phyloP scores from a whole-genome alignment of 2,329 filamentous ascomycete genomes.

The Monosporascus sp. region DNA sequence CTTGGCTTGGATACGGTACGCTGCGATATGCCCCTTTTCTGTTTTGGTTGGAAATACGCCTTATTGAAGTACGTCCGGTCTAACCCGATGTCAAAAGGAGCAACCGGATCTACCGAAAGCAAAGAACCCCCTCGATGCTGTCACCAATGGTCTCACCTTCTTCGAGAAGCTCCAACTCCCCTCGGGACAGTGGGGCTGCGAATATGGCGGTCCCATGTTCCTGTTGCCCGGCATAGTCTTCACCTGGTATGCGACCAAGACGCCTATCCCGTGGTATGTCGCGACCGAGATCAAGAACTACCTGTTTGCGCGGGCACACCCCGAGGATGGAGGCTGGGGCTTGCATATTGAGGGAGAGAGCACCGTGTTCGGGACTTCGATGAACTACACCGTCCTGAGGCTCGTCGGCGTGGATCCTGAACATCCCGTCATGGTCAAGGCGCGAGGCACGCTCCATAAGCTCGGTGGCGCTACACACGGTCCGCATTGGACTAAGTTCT shows the following conservation, averaged over 20 bases:
- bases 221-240: conserved; percentile 81
- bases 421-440: conserved; percentile 79
- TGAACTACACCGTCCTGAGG: conserved; percentile 82
- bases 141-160: conserved; percentile 78
- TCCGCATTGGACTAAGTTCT: conserved; percentile 97
- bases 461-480: conserved; percentile 77
- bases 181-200: conserved; percentile 91
- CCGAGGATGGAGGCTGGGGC: conserved; percentile 93
- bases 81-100: conserved; percentile 43
- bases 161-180: conserved; percentile 85
- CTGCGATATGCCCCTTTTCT: neutral
- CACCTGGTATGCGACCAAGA: conserved; percentile 83
- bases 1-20: conserved; percentile 72
- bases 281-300: conserved; percentile 90
- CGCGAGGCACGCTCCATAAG: conserved; percentile 73
- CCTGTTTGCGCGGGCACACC: conserved; percentile 76
- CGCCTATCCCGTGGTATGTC: conserved; percentile 73
- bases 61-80: neutral
- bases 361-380: conserved; percentile 79
- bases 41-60: no score
- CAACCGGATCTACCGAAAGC: conserved; percentile 67
- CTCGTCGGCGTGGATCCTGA: conserved; percentile 79
- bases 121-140: conserved; percentile 68
- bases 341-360: conserved; percentile 92
- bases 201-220: conserved; percentile 98